Conservation (phyloP, 768 basidiomycete genomes). For the Filobasidium floriforme region DNA sequence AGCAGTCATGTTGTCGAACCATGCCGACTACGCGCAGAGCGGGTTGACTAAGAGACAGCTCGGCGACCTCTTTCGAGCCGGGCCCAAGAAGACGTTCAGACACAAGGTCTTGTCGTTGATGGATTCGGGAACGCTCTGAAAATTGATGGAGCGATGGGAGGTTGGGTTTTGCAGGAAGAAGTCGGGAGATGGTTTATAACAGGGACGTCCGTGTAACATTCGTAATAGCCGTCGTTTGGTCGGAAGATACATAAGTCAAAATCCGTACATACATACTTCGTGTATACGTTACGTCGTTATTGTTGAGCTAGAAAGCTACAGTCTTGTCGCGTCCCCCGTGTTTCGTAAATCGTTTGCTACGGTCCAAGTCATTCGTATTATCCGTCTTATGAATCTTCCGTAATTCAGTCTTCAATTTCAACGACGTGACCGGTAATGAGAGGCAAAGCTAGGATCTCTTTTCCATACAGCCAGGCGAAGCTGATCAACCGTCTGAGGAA, state of each 20-base stretch:
- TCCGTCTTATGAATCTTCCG: neutral
- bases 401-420: neutral
- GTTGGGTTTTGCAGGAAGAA: no score
- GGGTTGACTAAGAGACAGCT: neutral
- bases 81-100: neutral
- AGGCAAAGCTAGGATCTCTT: conserved; percentile 28
- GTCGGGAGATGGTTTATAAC: no score
- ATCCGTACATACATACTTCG: no score
- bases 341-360: no score
- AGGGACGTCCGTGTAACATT: no score
- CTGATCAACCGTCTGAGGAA: conserved; percentile 31
- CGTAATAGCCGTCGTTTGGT: no score
- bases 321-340: no score
- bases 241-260: no score
- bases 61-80: neutral
- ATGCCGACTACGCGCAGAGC: neutral
- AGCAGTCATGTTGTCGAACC: no score
- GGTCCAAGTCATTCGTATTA: neutral
- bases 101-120: neutral
- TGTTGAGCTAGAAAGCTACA: no score
- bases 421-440: neutral
- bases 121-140: neutral
- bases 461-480: conserved; percentile 41
- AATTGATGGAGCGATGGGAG: neutral
- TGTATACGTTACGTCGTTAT: no score